Percentiles rank a stretch among this genome's conserved stretches.
phyloP scores from a whole-genome alignment of 164 flowering plant species.

The Chimonanthus salicifolius region DNA sequence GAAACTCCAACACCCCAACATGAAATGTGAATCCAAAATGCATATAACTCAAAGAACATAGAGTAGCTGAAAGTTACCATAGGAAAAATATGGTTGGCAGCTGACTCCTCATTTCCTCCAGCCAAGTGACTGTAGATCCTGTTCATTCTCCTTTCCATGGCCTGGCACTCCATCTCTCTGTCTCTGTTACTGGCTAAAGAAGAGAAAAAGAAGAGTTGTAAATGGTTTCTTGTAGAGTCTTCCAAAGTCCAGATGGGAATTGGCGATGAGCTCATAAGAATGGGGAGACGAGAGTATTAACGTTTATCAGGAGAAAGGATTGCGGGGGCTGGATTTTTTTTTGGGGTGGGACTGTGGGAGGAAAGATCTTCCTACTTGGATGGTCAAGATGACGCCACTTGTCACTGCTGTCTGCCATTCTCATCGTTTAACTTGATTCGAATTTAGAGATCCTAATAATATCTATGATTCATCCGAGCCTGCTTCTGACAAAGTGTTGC shows the following conservation, averaged over 20 bases:
- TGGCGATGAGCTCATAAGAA: background rate
- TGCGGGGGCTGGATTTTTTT: background rate
- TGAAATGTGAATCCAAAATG: background rate
- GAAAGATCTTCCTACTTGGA: background rate
- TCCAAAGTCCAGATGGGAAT: background rate
- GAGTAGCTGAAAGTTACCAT: conserved; percentile 19
- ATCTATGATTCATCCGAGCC: no score
- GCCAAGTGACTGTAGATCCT: conserved; percentile 17
- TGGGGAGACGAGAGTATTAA: background rate
- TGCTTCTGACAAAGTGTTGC: no score
- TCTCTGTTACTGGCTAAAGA: background rate
- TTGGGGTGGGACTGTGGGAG: no score
- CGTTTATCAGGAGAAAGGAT: background rate
- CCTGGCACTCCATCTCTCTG: conserved; percentile 15
- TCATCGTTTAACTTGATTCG: no score
- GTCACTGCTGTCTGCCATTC: background rate
- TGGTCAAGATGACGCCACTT: background rate
- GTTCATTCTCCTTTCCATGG: conserved; percentile 16
- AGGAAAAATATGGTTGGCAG: conserved; percentile 27
- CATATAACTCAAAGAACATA: background rate
- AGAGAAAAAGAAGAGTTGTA: no score
- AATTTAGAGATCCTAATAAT: no score
- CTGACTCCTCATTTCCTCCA: conserved; percentile 11
- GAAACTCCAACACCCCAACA: background rate
- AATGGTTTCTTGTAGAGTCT: background rate